Evolutionary conservation across 2,329 filamentous ascomycete species (phyloP), one percentile per base, ranked within the genome.

Genomic region (Aspergillus sp.): DNA sequence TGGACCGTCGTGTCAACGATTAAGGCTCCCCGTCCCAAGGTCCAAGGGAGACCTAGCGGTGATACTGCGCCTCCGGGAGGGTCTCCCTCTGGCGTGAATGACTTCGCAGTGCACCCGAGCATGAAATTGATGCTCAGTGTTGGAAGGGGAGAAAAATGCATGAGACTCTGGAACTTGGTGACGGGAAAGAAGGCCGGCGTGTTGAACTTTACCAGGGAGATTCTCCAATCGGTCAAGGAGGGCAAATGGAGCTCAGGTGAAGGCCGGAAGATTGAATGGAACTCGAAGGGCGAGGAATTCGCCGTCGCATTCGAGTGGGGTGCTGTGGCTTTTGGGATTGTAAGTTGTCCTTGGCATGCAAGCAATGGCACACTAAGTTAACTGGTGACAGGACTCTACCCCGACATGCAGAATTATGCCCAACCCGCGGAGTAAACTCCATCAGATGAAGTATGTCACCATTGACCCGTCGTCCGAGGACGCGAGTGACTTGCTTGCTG

Each of bases 61-160:
- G 91, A 96, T 67, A 97, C 91, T 15, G 89, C 90, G 6, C 84
- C 86, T 2, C 80, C 85, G 9, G 90, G 89, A 15, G 86, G 83
- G 43, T 82, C 86, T 22, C 90, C 90, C 0, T 81, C 84, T n/a
- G 93, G 93, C 15, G 82, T 97, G 57, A 97, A 95, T 66, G 88
- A 90, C 66, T 95, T 98, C 66, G 89, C 91, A 2, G 86, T 98
- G 22, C 93, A 98, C 66, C 91, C 93, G 0, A 94, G 88, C 66
- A 88, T 95, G 80, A 97, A 96, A 72, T 75, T 98, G 44, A 95
- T 97, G 88, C 82, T 98, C 51, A 94, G 83, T 58, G 90, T 97
- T 7, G 86, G 88, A 57, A 88, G 85, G 60, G 90, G 90, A 55
- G 93, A 98, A 73, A 84, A 83, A 55, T 89, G 85, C 62, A 94